phyloP scores from a whole-genome alignment of 129 eudicot genomes.

The Artemisia argyi region DNA sequence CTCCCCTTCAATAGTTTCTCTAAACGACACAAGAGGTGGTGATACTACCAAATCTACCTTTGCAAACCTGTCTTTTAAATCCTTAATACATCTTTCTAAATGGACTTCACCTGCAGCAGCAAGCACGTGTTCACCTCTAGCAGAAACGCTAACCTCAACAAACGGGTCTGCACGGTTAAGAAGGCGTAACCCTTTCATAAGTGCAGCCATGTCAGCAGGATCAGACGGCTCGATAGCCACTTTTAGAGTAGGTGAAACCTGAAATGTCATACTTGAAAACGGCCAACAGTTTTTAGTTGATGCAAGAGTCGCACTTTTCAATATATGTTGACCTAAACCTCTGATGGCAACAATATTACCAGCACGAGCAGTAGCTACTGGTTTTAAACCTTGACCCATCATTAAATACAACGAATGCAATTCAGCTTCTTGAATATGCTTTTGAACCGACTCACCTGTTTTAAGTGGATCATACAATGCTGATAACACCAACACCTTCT shows the following conservation, averaged over 20 bases:
- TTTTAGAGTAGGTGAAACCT: slow-evolving; percentile 87
- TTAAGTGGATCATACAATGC: slow-evolving; percentile 86
- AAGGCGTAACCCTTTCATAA: slow-evolving; percentile 87
- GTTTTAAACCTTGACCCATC: slow-evolving; percentile 96
- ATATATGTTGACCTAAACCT: slow-evolving; percentile 92
- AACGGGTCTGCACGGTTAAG: slow-evolving; percentile 92
- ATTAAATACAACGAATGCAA: slow-evolving; percentile 83
- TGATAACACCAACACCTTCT: slow-evolving; percentile 77
- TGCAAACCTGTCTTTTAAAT: slow-evolving; percentile 91
- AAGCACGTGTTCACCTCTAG: slow-evolving; percentile 95
- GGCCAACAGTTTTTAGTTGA: slow-evolving; percentile 94
- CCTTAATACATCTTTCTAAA: slow-evolving; percentile 89
- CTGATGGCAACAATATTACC: slow-evolving; percentile 89
- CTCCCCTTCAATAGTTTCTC: slow-evolving; percentile 86
- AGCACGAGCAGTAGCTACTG: slow-evolving; percentile 71
- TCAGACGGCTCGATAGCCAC: slow-evolving; percentile 97
- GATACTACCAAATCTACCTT: slow-evolving; percentile 93
- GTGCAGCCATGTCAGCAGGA: slow-evolving; percentile 79
- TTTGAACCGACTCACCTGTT: slow-evolving; percentile 51
- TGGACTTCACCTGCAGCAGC: slow-evolving; percentile 99
- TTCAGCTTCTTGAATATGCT: slow-evolving; percentile 91
- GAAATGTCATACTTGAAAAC: slow-evolving; percentile 92
- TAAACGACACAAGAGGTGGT: slow-evolving; percentile 91
- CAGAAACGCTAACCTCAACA: slow-evolving; percentile 92
- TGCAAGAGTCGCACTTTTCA: slow-evolving; percentile 93